A percentile compares a stretch with the other conserved stretches of the same genome.
Evolutionary conservation across 345 rosid species (phyloP).

Genomic region (Euphorbia peplus): DNA sequence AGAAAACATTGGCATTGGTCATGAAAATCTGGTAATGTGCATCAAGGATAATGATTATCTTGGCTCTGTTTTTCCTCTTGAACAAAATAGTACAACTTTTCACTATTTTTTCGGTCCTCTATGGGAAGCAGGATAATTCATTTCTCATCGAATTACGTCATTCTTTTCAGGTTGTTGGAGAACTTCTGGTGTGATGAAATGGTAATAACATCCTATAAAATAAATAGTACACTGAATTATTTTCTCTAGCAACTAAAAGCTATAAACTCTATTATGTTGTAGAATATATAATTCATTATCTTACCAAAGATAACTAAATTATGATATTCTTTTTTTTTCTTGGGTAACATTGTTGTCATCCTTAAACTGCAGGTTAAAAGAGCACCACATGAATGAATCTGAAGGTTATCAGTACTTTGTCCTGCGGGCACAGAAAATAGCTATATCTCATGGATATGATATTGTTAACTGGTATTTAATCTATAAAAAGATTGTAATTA

Average conservation of each 20-base stretch:
- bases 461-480: slow-evolving; percentile 57
- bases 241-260: too few relatives aligned
- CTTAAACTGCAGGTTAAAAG: slow-evolving; percentile 40
- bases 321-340: not conserved
- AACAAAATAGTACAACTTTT: not conserved
- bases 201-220: slow-evolving; percentile 32
- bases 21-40: not conserved
- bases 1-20: not conserved
- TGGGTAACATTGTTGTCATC: not conserved
- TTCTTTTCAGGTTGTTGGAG: slow-evolving; percentile 65
- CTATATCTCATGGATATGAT: slow-evolving; percentile 62
- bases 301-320: too few relatives aligned
- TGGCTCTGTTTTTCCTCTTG: not conserved
- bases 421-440: slow-evolving; percentile 54
- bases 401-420: slow-evolving; percentile 71
- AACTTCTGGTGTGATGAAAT: slow-evolving; percentile 48
- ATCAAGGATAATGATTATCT: not conserved
- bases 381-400: slow-evolving; percentile 40
- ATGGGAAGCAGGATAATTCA: slow-evolving; percentile 2
- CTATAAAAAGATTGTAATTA: not conserved
- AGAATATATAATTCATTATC: too few relatives aligned
- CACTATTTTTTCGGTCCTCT: not conserved
- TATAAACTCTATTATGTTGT: too few relatives aligned
- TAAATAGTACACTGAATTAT: too few relatives aligned
- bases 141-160: slow-evolving; percentile 4